A percentile compares a stretch with the other conserved stretches of the same genome.
Conservation (phyloP, 1,139 yeast species). For the Magnusiomyces tetraspermus region DNA sequence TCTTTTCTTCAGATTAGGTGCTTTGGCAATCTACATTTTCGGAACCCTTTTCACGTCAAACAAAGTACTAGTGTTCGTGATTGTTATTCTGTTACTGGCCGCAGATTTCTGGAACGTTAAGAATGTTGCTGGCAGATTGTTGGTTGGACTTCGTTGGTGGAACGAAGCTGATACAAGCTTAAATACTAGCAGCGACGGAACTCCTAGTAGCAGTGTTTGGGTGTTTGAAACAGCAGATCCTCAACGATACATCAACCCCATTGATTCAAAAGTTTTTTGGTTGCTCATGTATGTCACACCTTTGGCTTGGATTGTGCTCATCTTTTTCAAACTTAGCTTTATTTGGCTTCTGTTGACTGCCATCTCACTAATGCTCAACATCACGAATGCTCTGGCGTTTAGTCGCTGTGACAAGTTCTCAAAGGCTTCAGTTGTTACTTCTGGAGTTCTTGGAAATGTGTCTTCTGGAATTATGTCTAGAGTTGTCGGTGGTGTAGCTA, state of each 20-base stretch:
- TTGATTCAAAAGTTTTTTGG: conserved; percentile 89
- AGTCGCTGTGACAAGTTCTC: conserved; percentile 86
- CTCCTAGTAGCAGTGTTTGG: conserved; percentile 64
- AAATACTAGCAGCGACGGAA: background rate
- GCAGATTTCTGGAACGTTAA: conserved; percentile 94
- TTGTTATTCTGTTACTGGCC: conserved; percentile 63
- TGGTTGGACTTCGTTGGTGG: conserved; percentile 96
- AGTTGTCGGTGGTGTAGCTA: conserved; percentile 16
- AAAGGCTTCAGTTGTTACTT: conserved; percentile 57
- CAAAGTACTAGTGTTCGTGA: conserved; percentile 69
- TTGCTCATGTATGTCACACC: conserved; percentile 65
- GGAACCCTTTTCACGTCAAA: conserved; percentile 58
- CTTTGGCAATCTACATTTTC: conserved; percentile 57
- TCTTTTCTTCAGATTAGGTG: conserved; percentile 53
- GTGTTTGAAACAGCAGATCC: conserved; percentile 86
- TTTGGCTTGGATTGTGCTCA: conserved; percentile 62
- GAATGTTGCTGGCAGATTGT: conserved; percentile 77
- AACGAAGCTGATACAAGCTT: conserved; percentile 36
- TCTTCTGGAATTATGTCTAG: conserved; percentile 22
- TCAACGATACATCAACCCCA: conserved; percentile 72
- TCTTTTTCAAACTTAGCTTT: conserved; percentile 67
- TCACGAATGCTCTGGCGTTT: conserved; percentile 81
- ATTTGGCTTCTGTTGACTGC: conserved; percentile 51
- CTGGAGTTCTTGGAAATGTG: conserved; percentile 34
- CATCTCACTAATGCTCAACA: conserved; percentile 60